Evolutionary conservation across 768 basidiomycete species (phyloP), one percentile per base, ranked within the genome.

Genomic region (Baorangia bicolor): DNA sequence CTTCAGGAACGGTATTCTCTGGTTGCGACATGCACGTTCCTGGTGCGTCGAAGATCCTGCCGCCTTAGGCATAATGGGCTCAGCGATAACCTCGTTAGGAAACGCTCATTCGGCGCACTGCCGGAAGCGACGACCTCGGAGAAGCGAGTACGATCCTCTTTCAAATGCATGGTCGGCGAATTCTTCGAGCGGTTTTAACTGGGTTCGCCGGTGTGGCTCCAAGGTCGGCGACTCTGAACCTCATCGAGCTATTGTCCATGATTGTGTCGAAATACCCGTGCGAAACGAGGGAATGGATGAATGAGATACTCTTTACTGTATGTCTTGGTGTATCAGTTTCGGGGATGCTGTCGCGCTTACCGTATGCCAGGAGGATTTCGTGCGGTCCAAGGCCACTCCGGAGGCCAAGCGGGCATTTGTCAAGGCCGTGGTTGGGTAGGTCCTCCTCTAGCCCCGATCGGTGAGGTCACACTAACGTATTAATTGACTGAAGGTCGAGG

Each of bases 181-280:
- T 95, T 54, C 82, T 94, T 71, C 80, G 82, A 16, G 88, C 88
- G 0, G 73, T 94, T 3, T 69, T 98, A 20, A 77, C 79, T 47
- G 94, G 90, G 21, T 91, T 96, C 51, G 94, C 91, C 0, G 86
- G 89, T 13, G 81, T 88, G 3, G 88, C 93, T 2, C 95, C 95
- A 0, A 77, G 93, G 53, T 92, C 91, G 23, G 86, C 83, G 18
- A 85, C 88, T 5, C 87, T 83, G 20, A 96, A 96, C 67, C 77
- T 97, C 27, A 87, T 92, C 4, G 94, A 96, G 61, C 71, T 97
- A 30, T 73, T 98, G 27, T 84, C 85, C 3, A 82, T 80, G 38
- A 69, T 96, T 9, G 75, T 87, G 28, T 79, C 78, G 14, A 79
- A 88, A 51, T 74, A 80, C 44, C 79, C 82, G 0, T 69, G 75